Percentiles rank a stretch among this genome's conserved stretches.
Conservation (phyloP, 108 stramenopile genomes). For the Skeletonema marinoi region DNA sequence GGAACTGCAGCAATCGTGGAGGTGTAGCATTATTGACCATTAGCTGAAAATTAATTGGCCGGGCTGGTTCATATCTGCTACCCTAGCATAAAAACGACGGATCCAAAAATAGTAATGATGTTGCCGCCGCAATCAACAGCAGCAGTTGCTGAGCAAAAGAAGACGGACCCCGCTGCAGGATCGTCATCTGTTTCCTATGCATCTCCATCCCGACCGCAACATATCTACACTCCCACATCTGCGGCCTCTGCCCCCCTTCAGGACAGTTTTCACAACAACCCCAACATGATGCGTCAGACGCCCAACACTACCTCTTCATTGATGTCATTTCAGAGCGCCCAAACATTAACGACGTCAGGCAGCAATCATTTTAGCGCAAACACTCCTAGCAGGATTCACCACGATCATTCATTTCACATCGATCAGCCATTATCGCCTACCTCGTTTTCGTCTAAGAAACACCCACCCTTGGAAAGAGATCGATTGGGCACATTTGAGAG, state of each 20-base stretch:
- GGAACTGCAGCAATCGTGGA: no score
- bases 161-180: background rate
- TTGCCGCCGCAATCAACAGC: background rate
- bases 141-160: background rate
- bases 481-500: constrained; percentile 19
- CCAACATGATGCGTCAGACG: background rate
- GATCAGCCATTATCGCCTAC: background rate
- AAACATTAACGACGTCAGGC: background rate
- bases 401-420: background rate
- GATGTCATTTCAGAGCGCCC: background rate
- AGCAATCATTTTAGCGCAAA: background rate
- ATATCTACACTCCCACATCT: background rate
- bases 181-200: background rate
- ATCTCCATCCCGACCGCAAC: background rate
- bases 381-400: background rate
- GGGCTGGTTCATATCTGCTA: no score
- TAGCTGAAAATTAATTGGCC: no score
- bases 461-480: background rate
- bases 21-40: no score
- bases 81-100: no score
- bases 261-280: background rate
- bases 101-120: background rate
- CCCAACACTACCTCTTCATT: background rate
- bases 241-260: background rate
- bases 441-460: background rate